These are phyloP conservation scores for Nemania diffusa DNA, from an alignment of 2,329 filamentous ascomycete species.

Conservation along the genomic window DNA sequence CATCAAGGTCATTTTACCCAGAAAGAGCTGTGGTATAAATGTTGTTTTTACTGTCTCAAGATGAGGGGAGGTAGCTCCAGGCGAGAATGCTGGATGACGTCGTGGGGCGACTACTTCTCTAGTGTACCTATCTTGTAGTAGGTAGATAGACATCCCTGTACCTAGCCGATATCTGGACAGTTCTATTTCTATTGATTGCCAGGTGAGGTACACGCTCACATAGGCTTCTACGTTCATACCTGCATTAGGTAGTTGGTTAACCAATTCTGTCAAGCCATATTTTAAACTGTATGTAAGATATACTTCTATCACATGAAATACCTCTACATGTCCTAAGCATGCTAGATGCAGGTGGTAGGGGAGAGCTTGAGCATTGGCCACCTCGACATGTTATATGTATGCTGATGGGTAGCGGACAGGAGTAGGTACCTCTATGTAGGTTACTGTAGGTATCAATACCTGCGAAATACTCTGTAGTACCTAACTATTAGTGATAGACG, in stretches of 20 bases:
- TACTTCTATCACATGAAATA: conserved; percentile 10
- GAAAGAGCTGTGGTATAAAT: background rate
- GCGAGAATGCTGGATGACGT: conserved; percentile 46
- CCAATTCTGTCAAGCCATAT: background rate
- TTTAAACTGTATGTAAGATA: background rate
- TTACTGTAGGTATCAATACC: conserved; percentile 4
- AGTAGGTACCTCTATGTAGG: background rate
- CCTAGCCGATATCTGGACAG: conserved; percentile 28
- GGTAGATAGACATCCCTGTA: conserved; percentile 14
- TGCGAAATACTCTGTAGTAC: background rate
- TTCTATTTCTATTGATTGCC: background rate
- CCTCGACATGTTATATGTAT: background rate
- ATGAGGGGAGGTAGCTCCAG: conserved; percentile 35
- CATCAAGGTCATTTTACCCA: background rate
- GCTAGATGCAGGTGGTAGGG: background rate
- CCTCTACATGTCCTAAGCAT: background rate
- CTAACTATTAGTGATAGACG: background rate
- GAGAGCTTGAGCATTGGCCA: conserved; percentile 39
- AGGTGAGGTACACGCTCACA: background rate
- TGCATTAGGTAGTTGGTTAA: background rate
- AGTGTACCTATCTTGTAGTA: conserved; percentile 22
- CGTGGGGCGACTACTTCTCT: conserved; percentile 40
- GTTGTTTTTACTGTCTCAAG: conserved; percentile 9
- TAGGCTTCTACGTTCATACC: background rate
- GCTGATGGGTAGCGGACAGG: background rate